A percentile compares a stretch with the other conserved stretches of the same genome.
Evolutionary conservation across 768 basidiomycete genomes (phyloP).

Genomic region (Leccinum imitatum): DNA sequence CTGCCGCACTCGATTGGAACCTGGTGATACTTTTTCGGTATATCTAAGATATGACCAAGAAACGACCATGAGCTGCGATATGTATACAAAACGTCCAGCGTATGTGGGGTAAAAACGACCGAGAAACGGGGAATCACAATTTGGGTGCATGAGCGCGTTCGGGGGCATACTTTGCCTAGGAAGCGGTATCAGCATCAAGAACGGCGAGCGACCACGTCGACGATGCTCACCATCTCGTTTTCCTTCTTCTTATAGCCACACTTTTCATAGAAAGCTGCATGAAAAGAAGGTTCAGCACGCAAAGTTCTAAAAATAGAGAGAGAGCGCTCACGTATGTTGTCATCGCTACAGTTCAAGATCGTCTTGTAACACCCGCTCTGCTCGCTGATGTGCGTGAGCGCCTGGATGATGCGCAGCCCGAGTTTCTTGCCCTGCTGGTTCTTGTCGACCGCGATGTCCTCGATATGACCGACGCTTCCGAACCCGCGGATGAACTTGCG

Average conservation of each 20-base stretch:
- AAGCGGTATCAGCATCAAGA: constrained; percentile 8
- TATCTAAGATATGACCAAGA: constrained; percentile 17
- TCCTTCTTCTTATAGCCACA: constrained; percentile 92
- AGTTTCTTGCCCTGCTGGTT: constrained; percentile 89
- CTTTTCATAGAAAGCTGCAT: constrained; percentile 91
- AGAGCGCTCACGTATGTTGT: constrained; percentile 79
- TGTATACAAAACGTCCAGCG: constrained; percentile 14
- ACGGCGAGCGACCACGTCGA: not conserved
- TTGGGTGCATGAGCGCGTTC: constrained; percentile 27
- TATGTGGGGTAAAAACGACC: not conserved
- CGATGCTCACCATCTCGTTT: constrained; percentile 75
- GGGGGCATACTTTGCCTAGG: constrained; percentile 60
- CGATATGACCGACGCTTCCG: constrained; percentile 93
- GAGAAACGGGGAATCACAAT: constrained; percentile 13
- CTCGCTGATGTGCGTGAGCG: constrained; percentile 83
- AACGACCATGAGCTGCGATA: constrained; percentile 11
- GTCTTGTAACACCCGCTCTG: constrained; percentile 88
- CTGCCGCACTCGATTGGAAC: constrained; percentile 1
- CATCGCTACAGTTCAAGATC: constrained; percentile 90
- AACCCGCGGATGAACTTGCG: constrained; percentile 89
- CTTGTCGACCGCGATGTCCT: constrained; percentile 94
- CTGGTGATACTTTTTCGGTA: not conserved
- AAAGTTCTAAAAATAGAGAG: not conserved
- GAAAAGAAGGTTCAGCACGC: constrained; percentile 12
- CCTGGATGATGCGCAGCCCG: constrained; percentile 83